Evolutionary conservation across 345 rosid genomes (phyloP), one percentile per base, ranked within the genome.

Genomic region (Hibiscus trionum): DNA sequence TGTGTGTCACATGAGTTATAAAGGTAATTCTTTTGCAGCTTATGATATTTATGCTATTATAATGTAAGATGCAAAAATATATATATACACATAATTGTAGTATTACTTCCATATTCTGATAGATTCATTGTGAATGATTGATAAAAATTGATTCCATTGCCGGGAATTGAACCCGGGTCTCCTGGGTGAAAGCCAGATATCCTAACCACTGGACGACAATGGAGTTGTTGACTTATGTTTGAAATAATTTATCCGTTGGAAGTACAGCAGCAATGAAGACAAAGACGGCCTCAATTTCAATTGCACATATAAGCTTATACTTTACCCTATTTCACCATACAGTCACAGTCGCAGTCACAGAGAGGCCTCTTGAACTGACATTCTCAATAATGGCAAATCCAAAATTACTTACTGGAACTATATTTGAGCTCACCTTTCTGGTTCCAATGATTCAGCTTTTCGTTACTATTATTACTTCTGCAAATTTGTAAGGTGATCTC

Each of bases 181-280:
- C 82, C 83, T 83, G 87, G 85, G 84, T 84, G 86, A 84, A 84
- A 82, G 85, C 90, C 90, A 88, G 88, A 82, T 27, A 88, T 88
- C 29, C 60, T 56, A 56, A 56, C 60, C 60, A 90, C 88, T 90
- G 90, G 93, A 88, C 96, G 88, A 90, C 90, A 87, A 85, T 81
- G 90, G 91, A 71, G 0, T 7, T 35, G 42, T 6, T 37, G 9
- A 33, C 0, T 1, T 5, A 31, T 1, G 21, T 21, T 61, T 5
- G 44, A 16, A 7, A 11, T 11, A 3, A 31, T 42, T 0, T 16
- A 2, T 11, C 46, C 16, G 39, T 39, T 4, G 4, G 27, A 19
- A 39, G 10, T 7, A 1, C 10, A 39, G 44, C 44, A 39, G 44
- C 44, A 39, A 39, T 39, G 44, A 39, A 39, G 44, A 39, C 44